Evolutionary conservation across 2,329 filamentous ascomycete species (phyloP).

Genomic region (Emericellopsis cladophorae): DNA sequence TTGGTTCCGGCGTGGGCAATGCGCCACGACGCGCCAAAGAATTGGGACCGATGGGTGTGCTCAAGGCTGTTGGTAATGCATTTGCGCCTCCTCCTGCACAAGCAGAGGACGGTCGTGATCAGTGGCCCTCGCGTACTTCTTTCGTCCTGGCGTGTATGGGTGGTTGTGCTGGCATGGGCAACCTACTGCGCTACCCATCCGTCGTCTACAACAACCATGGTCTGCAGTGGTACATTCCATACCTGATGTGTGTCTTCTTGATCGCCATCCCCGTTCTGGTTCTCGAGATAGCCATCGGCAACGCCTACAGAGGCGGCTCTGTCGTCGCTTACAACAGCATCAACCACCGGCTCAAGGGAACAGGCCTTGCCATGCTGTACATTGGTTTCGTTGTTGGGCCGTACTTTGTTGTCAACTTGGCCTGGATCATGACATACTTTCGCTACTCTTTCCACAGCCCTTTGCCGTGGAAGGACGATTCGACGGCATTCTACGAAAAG

Average conservation of each 20-base stretch:
- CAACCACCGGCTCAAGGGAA: slow-evolving; percentile 37
- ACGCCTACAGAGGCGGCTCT: slow-evolving; percentile 41
- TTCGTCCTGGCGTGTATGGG: slow-evolving; percentile 47
- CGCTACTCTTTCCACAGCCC: slow-evolving; percentile 40
- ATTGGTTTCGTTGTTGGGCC: slow-evolving; percentile 41
- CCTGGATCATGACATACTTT: slow-evolving; percentile 48
- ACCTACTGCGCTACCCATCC: slow-evolving; percentile 43
- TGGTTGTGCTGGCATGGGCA: slow-evolving; percentile 44
- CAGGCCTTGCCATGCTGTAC: slow-evolving; percentile 37
- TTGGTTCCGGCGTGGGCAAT: slow-evolving; percentile 4
- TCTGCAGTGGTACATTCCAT: slow-evolving; percentile 48
- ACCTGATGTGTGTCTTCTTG: slow-evolving; percentile 39
- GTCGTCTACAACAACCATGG: slow-evolving; percentile 48
- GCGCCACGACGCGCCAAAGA: slow-evolving; percentile 5
- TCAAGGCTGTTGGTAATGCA: slow-evolving; percentile 17
- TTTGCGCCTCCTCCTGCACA: slow-evolving; percentile 22
- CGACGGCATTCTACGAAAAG: slow-evolving; percentile 37
- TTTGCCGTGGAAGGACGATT: slow-evolving; percentile 36
- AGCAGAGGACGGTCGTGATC: slow-evolving; percentile 30
- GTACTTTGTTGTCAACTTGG: slow-evolving; percentile 43
- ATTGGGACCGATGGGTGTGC: slow-evolving; percentile 5
- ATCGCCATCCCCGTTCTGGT: slow-evolving; percentile 43
- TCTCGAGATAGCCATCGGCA: slow-evolving; percentile 57
- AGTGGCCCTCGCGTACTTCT: slow-evolving; percentile 40
- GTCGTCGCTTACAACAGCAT: slow-evolving; percentile 42